Percentiles rank a stretch among this genome's conserved stretches.
These are phyloP conservation scores for Trichosporon ovoides DNA, from an alignment of 1,284 basidiomycete genomes.

Conservation along the genomic window DNA sequence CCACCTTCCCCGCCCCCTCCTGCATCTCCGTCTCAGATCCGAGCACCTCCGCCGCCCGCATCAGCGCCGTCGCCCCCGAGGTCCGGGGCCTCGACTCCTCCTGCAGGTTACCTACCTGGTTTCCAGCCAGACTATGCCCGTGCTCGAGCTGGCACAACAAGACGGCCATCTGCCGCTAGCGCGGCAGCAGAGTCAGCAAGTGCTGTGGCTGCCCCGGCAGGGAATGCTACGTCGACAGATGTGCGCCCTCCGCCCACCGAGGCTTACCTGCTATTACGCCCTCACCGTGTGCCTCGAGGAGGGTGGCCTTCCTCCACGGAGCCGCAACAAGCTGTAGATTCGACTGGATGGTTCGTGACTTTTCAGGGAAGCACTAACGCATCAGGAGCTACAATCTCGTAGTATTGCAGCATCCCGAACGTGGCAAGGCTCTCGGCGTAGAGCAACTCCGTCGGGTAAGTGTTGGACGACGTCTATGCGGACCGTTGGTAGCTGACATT, in stretches of 20 bases:
- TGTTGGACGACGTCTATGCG: not conserved
- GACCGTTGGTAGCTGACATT: not conserved
- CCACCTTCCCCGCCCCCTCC: slow-evolving; percentile 13
- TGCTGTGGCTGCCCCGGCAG: slow-evolving; percentile 9
- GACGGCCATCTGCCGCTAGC: slow-evolving; percentile 2
- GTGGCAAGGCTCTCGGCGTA: slow-evolving; percentile 19
- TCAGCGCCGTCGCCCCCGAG: slow-evolving; percentile 10
- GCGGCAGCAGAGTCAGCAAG: slow-evolving; percentile 6
- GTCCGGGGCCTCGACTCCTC: slow-evolving; percentile 4
- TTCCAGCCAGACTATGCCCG: slow-evolving; percentile 22
- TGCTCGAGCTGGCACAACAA: not conserved
- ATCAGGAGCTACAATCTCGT: slow-evolving; percentile 16
- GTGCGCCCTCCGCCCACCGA: slow-evolving; percentile 18
- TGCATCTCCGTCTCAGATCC: slow-evolving; percentile 15
- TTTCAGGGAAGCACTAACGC: not conserved
- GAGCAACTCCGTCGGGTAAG: slow-evolving; percentile 19
- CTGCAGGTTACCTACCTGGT: slow-evolving; percentile 10
- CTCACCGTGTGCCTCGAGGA: slow-evolving; percentile 16
- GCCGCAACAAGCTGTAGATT: slow-evolving; percentile 3
- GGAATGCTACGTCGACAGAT: slow-evolving; percentile 3
- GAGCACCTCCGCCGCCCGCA: slow-evolving; percentile 12
- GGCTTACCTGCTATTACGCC: slow-evolving; percentile 18
- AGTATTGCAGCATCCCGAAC: slow-evolving; percentile 17
- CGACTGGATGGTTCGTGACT: slow-evolving; percentile 12
- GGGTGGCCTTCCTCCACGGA: slow-evolving; percentile 12